Conservation (phyloP, 805 yeast species). For the Pichia nanzhaoensis region DNA sequence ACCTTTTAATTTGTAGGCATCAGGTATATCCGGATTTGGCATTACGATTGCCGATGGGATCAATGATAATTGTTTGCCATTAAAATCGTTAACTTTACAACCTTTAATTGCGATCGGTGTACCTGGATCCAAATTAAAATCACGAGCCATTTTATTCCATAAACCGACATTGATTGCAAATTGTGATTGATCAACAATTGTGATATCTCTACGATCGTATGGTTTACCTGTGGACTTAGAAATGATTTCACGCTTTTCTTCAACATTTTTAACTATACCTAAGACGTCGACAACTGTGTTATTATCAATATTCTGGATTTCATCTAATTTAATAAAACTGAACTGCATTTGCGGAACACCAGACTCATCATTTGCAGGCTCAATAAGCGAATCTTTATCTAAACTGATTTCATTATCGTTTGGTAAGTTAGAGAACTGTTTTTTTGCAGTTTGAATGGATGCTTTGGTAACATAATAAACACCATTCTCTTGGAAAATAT, state of each 20-base stretch:
- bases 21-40: slow-evolving; percentile 82
- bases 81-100: slow-evolving; percentile 80
- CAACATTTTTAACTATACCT: slow-evolving; percentile 76
- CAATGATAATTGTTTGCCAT: slow-evolving; percentile 77
- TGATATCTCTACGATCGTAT: slow-evolving; percentile 85
- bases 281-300: slow-evolving; percentile 77
- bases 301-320: slow-evolving; percentile 59
- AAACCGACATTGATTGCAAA: slow-evolving; percentile 72
- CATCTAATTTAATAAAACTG: slow-evolving; percentile 63
- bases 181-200: slow-evolving; percentile 78
- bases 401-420: slow-evolving; percentile 86
- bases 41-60: slow-evolving; percentile 70
- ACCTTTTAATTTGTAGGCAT: slow-evolving; percentile 82
- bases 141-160: slow-evolving; percentile 85
- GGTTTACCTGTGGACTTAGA: slow-evolving; percentile 87
- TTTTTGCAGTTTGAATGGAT: slow-evolving; percentile 74
- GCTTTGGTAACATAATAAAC: slow-evolving; percentile 82
- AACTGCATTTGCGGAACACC: slow-evolving; percentile 76
- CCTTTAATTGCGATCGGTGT: slow-evolving; percentile 91
- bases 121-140: slow-evolving; percentile 66
- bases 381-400: slow-evolving; percentile 72
- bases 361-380: slow-evolving; percentile 50
- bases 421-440: slow-evolving; percentile 72
- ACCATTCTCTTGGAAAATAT: slow-evolving; percentile 77
- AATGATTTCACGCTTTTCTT: slow-evolving; percentile 68